phyloP scores from a whole-genome alignment of 768 basidiomycete genomes.

The Podaxis sp. region DNA sequence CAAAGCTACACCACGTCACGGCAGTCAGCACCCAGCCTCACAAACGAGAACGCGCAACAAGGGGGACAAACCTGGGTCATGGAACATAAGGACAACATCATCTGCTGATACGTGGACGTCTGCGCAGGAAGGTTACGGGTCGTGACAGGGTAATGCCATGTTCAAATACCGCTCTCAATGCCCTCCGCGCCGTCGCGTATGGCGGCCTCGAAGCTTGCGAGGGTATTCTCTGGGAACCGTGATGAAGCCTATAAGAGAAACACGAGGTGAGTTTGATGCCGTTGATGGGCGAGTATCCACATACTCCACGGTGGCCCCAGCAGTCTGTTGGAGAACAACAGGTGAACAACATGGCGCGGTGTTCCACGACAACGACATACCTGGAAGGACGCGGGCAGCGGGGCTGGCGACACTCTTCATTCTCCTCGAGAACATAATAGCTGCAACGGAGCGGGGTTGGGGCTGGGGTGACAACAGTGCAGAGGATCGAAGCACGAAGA shows the following conservation, averaged over 20 bases:
- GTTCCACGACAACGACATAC: constrained; percentile 19
- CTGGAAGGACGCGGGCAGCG: constrained; percentile 26
- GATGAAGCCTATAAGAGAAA: constrained; percentile 66
- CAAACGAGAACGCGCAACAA: not conserved
- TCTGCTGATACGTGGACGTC: constrained; percentile 95
- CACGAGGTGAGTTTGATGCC: not conserved
- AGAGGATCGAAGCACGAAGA: not conserved
- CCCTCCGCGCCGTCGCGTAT: constrained; percentile 94
- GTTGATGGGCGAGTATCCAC: constrained; percentile 12
- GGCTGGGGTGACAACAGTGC: not conserved
- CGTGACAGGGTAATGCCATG: constrained; percentile 34
- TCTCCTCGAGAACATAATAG: constrained; percentile 3
- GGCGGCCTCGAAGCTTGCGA: constrained; percentile 93
- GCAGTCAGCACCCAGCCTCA: constrained; percentile 16
- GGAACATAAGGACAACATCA: constrained; percentile 90
- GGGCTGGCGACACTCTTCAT: not conserved
- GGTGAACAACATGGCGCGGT: not conserved
- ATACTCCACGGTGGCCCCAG: constrained; percentile 55
- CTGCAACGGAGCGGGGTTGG: not conserved
- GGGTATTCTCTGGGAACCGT: constrained; percentile 89
- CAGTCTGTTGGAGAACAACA: constrained; percentile 49
- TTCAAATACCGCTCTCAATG: constrained; percentile 92
- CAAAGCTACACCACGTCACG: constrained; percentile 43
- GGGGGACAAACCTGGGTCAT: constrained; percentile 70
- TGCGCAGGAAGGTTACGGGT: constrained; percentile 63